These are phyloP conservation scores for Brassica rapa DNA, from an alignment of 345 rosid species.

Conservation along the genomic window DNA sequence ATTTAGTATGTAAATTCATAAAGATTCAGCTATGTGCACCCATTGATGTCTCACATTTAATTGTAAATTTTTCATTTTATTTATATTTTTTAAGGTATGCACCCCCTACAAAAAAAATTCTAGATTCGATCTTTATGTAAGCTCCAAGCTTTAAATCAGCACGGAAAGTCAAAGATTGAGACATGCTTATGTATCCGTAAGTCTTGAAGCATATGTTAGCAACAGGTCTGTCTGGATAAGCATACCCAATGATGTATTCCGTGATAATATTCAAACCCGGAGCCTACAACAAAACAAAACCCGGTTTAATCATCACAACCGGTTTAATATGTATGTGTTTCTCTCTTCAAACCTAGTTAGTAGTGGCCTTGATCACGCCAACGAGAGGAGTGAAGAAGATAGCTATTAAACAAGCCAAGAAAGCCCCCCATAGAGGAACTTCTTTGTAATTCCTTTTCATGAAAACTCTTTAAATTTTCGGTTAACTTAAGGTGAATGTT, in stretches of 20 bases:
- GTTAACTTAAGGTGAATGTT: neutral
- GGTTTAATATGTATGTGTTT: neutral
- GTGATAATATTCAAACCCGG: constrained; percentile 85
- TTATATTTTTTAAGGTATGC: too few relatives aligned
- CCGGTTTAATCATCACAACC: neutral
- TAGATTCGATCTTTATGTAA: constrained; percentile 92
- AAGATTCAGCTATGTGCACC: too few relatives aligned
- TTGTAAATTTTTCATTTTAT: too few relatives aligned
- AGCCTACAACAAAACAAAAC: constrained; percentile 24
- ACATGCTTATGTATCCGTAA: constrained; percentile 85
- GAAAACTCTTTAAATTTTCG: constrained; percentile 20
- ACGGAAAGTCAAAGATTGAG: constrained; percentile 65
- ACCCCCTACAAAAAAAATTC: constrained; percentile 11
- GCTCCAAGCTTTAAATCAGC: constrained; percentile 79
- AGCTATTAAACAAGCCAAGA: constrained; percentile 74
- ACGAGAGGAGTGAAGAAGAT: constrained; percentile 78
- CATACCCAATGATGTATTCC: constrained; percentile 74
- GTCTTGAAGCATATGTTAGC: constrained; percentile 96
- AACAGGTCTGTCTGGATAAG: constrained; percentile 80
- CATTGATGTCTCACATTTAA: too few relatives aligned
- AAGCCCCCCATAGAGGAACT: constrained; percentile 83
- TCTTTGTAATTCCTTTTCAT: constrained; percentile 64
- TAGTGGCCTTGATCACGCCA: constrained; percentile 75
- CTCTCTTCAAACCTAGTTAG: constrained; percentile 54
- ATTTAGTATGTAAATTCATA: too few relatives aligned